Evolutionary conservation across 2,329 filamentous ascomycete species (phyloP), one percentile per base, ranked within the genome.

Genomic region (Neospermospora avenae): DNA sequence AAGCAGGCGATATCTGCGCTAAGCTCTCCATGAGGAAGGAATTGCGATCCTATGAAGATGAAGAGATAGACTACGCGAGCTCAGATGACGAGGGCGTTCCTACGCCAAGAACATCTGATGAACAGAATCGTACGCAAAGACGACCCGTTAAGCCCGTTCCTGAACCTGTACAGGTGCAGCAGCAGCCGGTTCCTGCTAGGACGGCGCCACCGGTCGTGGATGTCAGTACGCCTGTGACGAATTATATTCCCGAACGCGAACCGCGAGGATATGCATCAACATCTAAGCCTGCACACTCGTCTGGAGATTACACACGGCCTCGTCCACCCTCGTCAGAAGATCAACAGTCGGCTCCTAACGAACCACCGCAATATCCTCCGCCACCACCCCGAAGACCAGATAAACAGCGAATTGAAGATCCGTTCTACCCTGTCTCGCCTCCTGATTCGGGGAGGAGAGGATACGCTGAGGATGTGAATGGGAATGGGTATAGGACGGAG

Each of bases 1-100:
- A 63, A 49, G 60, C 60, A 16, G 34, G 59, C 35, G 59, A 62
- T 42, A 37, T 62, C n/a, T 62, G 59, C 24, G 55, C 51, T 20
- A 62, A 56, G n/a, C 28, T 62, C 1, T 57, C 59, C 4, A 62
- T 62, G 59, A 42, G 59, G 5, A 62, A 62, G 14, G 59, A 62
- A 22, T 51, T 62, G 44, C 55, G 59, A 35, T 54, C 51, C 2
- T 42, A 54, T 22, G 51, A 54, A 41, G 51, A 54, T 25, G 51
- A 54, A 24, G 51, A 54, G 1, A 22, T 54, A 0, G 51, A 54
- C 11, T 18, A 10, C 7, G 14, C 34, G 13, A 54, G 51, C 16
- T 54, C 51, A 25, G 51, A 54, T 35, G 51, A 54, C 11, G 51
- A 54, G n/a, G 51, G 41, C 24, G 28, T 42, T n/a, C 51, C 51